Percentiles rank a stretch among this genome's conserved stretches.
Conservation (phyloP, 2,329 filamentous ascomycete species). For the Fusarium zealandicum region DNA sequence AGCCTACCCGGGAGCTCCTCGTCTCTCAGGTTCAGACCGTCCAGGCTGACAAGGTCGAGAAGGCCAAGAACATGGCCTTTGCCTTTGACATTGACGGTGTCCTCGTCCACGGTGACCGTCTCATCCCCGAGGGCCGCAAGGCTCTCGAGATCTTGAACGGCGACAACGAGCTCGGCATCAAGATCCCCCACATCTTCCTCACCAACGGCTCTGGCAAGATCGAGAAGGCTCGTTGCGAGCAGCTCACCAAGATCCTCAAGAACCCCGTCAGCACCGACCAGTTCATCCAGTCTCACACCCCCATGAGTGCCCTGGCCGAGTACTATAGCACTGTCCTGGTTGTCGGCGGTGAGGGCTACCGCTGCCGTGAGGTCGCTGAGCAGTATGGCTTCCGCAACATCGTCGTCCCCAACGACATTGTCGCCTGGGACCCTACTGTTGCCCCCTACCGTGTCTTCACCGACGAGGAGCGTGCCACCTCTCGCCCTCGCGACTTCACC, state of each 20-base stretch:
- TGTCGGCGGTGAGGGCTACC: constrained; percentile 77
- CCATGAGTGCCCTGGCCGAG: constrained; percentile 77
- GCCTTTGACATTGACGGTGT: constrained; percentile 92
- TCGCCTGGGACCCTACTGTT: constrained; percentile 73
- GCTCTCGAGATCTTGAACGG: constrained; percentile 76
- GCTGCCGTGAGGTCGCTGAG: constrained; percentile 63
- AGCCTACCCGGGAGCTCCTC: constrained; percentile 71
- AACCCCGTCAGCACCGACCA: constrained; percentile 52
- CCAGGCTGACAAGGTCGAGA: constrained; percentile 68
- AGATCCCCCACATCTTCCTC: constrained; percentile 87
- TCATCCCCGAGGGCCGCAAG: constrained; percentile 77
- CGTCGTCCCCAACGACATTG: constrained; percentile 82
- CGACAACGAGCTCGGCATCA: constrained; percentile 76
- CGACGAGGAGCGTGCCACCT: constrained; percentile 66
- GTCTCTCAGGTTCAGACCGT: constrained; percentile 75
- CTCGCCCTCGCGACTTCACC: constrained; percentile 74
- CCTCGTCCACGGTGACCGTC: constrained; percentile 78
- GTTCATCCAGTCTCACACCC: constrained; percentile 80
- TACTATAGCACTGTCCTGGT: constrained; percentile 81
- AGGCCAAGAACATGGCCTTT: constrained; percentile 79
- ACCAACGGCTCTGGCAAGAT: constrained; percentile 95
- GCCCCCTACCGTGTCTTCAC: constrained; percentile 81
- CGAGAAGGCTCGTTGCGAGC: constrained; percentile 81
- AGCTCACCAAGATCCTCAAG: constrained; percentile 64
- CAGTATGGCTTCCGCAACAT: constrained; percentile 78